A percentile compares a stretch with the other conserved stretches of the same genome.
Conservation (phyloP, 148 eudicot species). For the Silene conica region DNA sequence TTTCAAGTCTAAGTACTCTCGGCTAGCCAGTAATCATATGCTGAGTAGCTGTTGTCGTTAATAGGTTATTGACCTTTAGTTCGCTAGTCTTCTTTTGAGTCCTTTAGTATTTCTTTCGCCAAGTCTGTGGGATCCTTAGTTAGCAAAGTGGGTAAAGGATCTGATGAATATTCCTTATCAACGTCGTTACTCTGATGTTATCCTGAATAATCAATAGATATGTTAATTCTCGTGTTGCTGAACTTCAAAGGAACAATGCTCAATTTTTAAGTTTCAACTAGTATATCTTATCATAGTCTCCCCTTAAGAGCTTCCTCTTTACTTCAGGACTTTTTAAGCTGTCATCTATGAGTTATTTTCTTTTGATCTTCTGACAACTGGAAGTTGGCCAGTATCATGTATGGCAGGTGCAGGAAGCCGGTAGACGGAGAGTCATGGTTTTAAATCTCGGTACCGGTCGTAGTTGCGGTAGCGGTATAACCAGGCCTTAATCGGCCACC, state of each 20-base stretch:
- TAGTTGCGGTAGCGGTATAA: too few species aligned
- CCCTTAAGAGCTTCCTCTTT: not conserved
- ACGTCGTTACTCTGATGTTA: too few species aligned
- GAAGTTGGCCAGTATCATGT: not conserved
- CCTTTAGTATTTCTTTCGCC: not conserved
- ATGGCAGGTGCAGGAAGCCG: not conserved
- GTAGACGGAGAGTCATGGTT: not conserved
- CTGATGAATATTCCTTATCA: not conserved
- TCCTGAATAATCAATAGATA: not conserved
- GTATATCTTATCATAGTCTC: not conserved
- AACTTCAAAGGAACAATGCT: not conserved
- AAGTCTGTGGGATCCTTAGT: not conserved
- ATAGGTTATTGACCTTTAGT: not conserved
- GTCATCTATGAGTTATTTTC: not conserved
- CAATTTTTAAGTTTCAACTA: not conserved
- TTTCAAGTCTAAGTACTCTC: not conserved
- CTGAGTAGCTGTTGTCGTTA: not conserved
- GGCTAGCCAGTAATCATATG: conserved; percentile 6
- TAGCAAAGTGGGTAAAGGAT: not conserved
- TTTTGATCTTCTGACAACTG: not conserved
- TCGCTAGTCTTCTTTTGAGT: not conserved
- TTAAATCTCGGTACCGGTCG: too few species aligned
- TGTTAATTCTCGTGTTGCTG: not conserved
- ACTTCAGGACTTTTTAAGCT: not conserved
- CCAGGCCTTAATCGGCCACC: too few species aligned